A percentile compares a stretch with the other conserved stretches of the same genome.
Conservation (phyloP, 1,284 basidiomycete species). For the Ceratobasidium sp. region DNA sequence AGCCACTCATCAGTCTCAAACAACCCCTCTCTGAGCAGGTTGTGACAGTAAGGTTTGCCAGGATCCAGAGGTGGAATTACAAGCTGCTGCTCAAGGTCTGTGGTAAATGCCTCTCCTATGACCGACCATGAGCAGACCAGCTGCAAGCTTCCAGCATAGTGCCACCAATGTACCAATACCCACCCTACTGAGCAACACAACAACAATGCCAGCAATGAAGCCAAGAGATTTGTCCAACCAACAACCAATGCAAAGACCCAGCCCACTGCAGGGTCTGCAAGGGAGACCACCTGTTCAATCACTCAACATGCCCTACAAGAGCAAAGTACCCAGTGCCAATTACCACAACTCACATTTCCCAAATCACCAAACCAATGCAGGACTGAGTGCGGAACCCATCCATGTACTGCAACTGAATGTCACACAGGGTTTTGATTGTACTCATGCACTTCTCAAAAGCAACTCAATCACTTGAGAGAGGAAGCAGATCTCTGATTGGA, state of each 20-base stretch:
- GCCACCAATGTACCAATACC: background rate
- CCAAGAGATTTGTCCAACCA: background rate
- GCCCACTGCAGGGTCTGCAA: background rate
- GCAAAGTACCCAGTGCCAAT: background rate
- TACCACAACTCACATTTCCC: background rate
- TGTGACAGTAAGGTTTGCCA: too few species aligned
- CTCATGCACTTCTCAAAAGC: background rate
- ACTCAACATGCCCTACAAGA: background rate
- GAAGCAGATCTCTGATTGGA: background rate
- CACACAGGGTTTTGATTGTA: background rate
- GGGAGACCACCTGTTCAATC: background rate
- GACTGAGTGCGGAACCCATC: background rate
- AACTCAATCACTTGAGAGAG: background rate
- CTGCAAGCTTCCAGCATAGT: background rate
- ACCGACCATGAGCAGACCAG: background rate
- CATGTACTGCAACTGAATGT: conserved; percentile 12
- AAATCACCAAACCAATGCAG: background rate
- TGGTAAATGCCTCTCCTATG: background rate
- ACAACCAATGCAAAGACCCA: background rate
- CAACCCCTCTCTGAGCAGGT: too few species aligned
- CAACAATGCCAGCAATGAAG: conserved; percentile 1
- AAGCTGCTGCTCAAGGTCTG: background rate
- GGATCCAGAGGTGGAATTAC: background rate
- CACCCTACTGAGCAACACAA: background rate
- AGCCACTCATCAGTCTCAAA: too few species aligned